Evolutionary conservation across 106 monocot genomes (phyloP).

Genomic region (Apostasia ramifera): DNA sequence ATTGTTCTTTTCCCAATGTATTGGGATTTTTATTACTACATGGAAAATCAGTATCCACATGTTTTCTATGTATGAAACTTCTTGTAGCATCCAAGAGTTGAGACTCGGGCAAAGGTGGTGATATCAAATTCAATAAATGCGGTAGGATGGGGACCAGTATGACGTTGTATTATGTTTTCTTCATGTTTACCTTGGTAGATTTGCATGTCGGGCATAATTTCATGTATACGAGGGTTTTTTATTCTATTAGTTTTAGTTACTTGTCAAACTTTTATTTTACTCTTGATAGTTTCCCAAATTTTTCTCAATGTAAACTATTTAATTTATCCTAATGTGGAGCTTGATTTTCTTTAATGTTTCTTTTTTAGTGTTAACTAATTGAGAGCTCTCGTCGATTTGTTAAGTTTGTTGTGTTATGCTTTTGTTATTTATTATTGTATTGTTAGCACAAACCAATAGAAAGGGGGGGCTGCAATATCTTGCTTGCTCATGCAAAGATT

Average conservation of each 20-base stretch:
- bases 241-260: neutral
- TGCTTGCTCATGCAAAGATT: too few relatives aligned
- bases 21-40: neutral
- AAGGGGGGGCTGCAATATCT: too few relatives aligned
- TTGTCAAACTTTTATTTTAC: slow-evolving; percentile 7
- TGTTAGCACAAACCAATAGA: too few relatives aligned
- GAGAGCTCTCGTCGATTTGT: too few relatives aligned
- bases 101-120: neutral
- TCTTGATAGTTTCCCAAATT: neutral
- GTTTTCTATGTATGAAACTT: neutral
- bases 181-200: neutral
- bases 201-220: slow-evolving; percentile 1
- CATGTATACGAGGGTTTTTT: slow-evolving; percentile 4
- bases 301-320: too few relatives aligned
- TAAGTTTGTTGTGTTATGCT: too few relatives aligned
- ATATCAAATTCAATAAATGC: neutral
- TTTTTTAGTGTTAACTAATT: too few relatives aligned
- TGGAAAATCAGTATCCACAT: neutral
- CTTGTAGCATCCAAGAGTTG: neutral
- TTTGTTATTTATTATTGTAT: too few relatives aligned
- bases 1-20: neutral
- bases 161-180: slow-evolving; percentile 1
- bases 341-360: too few relatives aligned
- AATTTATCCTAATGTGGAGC: too few relatives aligned
- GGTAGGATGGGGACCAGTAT: neutral